Evolutionary conservation across 176 grass and related monocot genomes (phyloP), one percentile per base, ranked within the genome.

Genomic region (Secale cereale): DNA sequence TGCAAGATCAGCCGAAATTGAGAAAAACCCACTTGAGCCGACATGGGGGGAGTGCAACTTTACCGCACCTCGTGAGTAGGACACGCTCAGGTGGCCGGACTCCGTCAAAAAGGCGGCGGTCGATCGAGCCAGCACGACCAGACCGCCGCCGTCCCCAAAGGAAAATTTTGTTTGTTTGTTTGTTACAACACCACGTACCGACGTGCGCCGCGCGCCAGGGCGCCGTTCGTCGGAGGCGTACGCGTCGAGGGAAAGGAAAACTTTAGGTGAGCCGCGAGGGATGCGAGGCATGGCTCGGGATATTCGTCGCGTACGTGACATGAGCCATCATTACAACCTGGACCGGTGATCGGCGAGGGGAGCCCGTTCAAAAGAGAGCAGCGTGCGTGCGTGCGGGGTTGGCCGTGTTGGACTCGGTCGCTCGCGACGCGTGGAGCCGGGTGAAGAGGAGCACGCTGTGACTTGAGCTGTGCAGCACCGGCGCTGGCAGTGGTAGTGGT

Each of bases 371-470:
- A 85, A 89, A 70, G 39, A 41, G 39, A 41, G 36, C 62, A n/a
- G 83, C 35, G 60, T 63, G 60, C 52, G 52, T 52, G n/a, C 59
- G 74, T 14, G 28, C 36, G 46, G 31, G 23, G 39, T 74, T 27
- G 82, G 50, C 72, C 78, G 83, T 74, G 80, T 90, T 90, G 88
- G 88, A 90, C 84, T 90, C 74, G 79, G 79, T 83, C 84, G 74
- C 33, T 37, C 70, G 35, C 29, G 7, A 52, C 48, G 48, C 48
- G 48, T 52, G 23, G 54, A 32, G 35, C 59, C 78, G 37, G 45
- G 45, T 41, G 68, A 75, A 22, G 48, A 33, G 65, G 20, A 76
- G 14, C 70, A 11, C 14, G 46, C n/a, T 69, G 68, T 33, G 26
- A 28, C 10, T 50, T 50, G 46, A 52, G 48, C 48, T 52, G 48